Percentiles rank a stretch among this genome's conserved stretches.
Evolutionary conservation across 306 rosid species (phyloP).

Genomic region (Echinosophora koreensis): DNA sequence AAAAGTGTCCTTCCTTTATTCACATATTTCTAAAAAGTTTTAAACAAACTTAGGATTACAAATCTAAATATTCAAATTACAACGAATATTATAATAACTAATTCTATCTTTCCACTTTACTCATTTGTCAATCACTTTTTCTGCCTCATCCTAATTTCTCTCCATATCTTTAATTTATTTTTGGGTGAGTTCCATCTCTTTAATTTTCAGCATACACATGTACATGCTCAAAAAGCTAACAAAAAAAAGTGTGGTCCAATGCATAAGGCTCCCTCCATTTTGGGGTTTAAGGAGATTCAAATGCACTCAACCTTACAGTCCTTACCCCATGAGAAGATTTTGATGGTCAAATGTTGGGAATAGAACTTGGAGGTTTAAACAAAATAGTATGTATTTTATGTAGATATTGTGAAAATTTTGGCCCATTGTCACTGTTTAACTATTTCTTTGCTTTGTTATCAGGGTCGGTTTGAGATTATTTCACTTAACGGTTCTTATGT

Average conservation of each 20-base stretch:
- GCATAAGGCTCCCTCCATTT: slow-evolving; percentile 1
- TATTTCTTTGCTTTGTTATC: slow-evolving; percentile 46
- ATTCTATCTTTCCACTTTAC: slow-evolving; percentile 23
- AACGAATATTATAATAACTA: neutral
- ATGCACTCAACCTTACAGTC: neutral
- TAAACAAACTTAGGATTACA: neutral
- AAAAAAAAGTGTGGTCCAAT: neutral
- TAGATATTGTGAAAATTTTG: slow-evolving; percentile 20
- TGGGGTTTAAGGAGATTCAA: slow-evolving; percentile 3
- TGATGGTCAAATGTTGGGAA: slow-evolving; percentile 6
- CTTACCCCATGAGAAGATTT: neutral
- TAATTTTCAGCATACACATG: neutral
- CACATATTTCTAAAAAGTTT: neutral
- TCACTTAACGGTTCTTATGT: slow-evolving; percentile 92
- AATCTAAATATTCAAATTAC: neutral
- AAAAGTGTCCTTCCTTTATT: neutral
- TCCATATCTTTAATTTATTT: neutral
- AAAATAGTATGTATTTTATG: slow-evolving; percentile 18
- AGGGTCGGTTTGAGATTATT: slow-evolving; percentile 96
- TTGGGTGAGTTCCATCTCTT: neutral
- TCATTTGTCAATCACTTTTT: neutral
- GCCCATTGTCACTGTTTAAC: slow-evolving; percentile 26
- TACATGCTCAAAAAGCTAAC: neutral
- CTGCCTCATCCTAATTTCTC: neutral
- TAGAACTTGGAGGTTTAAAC: slow-evolving; percentile 8